These are phyloP conservation scores for Ceratobasidium sp. DNA, from an alignment of 1,284 basidiomycete species.

Conservation along the genomic window DNA sequence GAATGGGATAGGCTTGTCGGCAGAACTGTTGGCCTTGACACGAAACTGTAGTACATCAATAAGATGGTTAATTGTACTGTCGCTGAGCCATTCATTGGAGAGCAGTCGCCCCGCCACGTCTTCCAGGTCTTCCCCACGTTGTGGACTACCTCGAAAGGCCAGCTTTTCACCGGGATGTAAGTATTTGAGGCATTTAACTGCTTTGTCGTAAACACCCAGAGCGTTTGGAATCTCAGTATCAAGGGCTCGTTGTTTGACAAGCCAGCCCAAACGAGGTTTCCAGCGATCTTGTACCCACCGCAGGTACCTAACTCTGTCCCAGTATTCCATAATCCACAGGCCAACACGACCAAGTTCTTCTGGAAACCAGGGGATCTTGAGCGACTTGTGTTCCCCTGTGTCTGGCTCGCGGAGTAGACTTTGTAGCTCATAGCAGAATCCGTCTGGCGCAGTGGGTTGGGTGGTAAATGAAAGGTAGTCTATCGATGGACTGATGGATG, in stretches of 20 bases:
- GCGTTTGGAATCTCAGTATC: background rate
- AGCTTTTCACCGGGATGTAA: background rate
- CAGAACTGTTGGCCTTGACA: background rate
- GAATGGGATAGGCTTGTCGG: background rate
- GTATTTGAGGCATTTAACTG: slow-evolving; percentile 5
- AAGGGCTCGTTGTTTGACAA: background rate
- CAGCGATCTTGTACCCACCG: background rate
- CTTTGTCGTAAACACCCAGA: background rate
- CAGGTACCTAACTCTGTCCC: slow-evolving; percentile 2
- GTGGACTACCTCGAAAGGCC: background rate
- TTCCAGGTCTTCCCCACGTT: background rate
- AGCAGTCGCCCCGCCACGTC: background rate
- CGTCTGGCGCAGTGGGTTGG: background rate
- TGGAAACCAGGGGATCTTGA: background rate
- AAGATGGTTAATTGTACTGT: background rate
- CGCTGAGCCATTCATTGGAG: slow-evolving; percentile 1
- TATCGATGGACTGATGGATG: background rate
- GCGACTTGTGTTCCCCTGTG: background rate
- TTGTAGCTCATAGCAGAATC: background rate
- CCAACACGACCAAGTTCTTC: background rate
- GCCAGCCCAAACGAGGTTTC: slow-evolving; percentile 3
- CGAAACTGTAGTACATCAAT: background rate
- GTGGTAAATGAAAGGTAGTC: background rate
- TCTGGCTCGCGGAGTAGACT: background rate
- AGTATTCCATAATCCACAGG: background rate